phyloP scores from a whole-genome alignment of 345 rosid species.

The Eucalyptus rudis region DNA sequence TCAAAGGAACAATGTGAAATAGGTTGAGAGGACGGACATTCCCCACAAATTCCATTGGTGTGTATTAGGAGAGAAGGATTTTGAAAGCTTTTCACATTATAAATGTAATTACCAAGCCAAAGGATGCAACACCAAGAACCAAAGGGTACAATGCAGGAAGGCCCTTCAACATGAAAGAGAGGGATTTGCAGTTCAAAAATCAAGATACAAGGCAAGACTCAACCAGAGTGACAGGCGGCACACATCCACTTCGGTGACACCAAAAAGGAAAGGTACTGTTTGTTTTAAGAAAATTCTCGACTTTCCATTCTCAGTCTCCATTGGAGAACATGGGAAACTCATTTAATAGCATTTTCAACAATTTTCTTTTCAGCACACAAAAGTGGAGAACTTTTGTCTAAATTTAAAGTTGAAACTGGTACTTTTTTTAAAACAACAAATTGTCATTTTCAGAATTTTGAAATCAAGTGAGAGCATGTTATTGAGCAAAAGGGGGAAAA shows the following conservation, averaged over 20 bases:
- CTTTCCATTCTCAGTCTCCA: neutral
- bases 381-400: neutral
- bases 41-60: neutral
- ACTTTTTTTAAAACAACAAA: neutral
- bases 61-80: neutral
- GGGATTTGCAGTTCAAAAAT: neutral
- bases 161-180: neutral
- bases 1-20: neutral
- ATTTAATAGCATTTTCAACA: neutral
- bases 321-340: neutral
- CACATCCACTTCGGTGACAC: neutral
- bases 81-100: neutral
- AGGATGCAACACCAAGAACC: neutral
- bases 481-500: neutral
- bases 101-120: neutral
- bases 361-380: neutral
- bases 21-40: neutral
- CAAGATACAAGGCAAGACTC: neutral
- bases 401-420: neutral
- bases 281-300: neutral
- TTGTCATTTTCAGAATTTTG: neutral
- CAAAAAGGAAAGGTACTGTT: neutral
- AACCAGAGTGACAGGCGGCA: neutral
- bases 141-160: neutral
- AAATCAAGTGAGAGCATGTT: neutral